Base-by-base conservation (phyloP, 768 basidiomycete species). In the Rhodocollybia butyracea region DNA sequence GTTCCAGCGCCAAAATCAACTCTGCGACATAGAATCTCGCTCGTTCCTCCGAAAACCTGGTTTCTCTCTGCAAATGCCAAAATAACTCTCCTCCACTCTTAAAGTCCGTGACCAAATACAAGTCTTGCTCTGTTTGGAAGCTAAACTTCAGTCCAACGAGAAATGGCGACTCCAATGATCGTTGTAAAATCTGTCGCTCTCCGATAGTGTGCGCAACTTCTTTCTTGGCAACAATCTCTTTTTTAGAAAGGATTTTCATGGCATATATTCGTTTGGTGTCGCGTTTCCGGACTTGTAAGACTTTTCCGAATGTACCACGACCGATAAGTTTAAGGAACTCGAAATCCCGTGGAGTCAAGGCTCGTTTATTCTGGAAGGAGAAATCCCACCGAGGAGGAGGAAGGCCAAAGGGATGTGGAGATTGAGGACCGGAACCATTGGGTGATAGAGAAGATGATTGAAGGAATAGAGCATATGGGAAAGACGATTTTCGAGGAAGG, bases 141-240 rank as follows among this genome's bases (percentile, higher is more conserved):
- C 87, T 88, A 65, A 99, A 99, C 71, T 99, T 99, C 65, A 99
- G 80, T 29, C 97, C 97, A 59, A 99, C 94, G 41, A 99, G 84
- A 84, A 99, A 99, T 0, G 96, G 97, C 8, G 87, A 94, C 59
- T 97, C 93, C 30, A 95, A 70, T 15, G 91, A 94, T 27, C 89
- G 83, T 66, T 98, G 96, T 31, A 98, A 82, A 67, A 99, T 98
- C 78, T 98, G 98, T 71, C 97, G 88, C 73, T 99, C 97, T 62
- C 97, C 97, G 55, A 99, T 98, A 15, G 97, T 99, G 70, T 99
- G 97, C 8, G 96, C 96, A 42, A 99, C 94, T 70, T 99, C 97
- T 73, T 98, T 98, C 80, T 98, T 98, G 24, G 92, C 95, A 53
- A 98, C 85, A 63, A 99, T 98, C 73, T 99, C 97, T 78, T 93